Percentiles rank a stretch among this genome's conserved stretches.
phyloP scores from a whole-genome alignment of 1,284 basidiomycete genomes.

The Gymnopus androsaceus region DNA sequence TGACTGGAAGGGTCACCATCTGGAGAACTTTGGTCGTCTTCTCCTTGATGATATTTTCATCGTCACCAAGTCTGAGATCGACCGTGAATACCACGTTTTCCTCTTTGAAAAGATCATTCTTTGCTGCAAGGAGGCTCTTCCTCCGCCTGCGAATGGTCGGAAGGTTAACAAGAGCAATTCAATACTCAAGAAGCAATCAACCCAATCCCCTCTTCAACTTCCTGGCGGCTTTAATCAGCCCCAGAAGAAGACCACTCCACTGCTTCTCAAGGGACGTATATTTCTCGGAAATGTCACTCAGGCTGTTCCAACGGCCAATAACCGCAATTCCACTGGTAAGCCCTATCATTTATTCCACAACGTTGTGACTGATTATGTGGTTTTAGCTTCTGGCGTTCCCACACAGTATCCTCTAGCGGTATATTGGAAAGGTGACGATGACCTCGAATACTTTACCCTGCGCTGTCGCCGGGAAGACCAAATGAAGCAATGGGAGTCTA shows the following conservation, averaged over 20 bases:
- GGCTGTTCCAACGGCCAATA: slow-evolving; percentile 53
- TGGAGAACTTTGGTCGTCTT: slow-evolving; percentile 91
- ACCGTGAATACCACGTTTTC: slow-evolving; percentile 98
- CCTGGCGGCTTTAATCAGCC: slow-evolving; percentile 52
- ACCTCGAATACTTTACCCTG: slow-evolving; percentile 91
- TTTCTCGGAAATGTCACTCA: slow-evolving; percentile 96
- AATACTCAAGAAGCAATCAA: slow-evolving; percentile 72
- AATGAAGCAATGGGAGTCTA: slow-evolving; percentile 88
- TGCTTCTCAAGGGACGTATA: slow-evolving; percentile 95
- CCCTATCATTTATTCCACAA: slow-evolving; percentile 21
- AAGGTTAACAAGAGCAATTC: slow-evolving; percentile 75
- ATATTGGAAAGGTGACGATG: slow-evolving; percentile 93
- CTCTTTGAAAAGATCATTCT: slow-evolving; percentile 98
- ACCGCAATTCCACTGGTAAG: slow-evolving; percentile 64
- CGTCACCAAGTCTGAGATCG: slow-evolving; percentile 95
- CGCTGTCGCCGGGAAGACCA: slow-evolving; percentile 93
- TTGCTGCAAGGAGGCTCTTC: slow-evolving; percentile 89
- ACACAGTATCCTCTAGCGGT: slow-evolving; percentile 76
- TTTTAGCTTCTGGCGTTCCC: slow-evolving; percentile 43
- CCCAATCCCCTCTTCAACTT: slow-evolving; percentile 43
- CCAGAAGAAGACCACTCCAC: slow-evolving; percentile 75
- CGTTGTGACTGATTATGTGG: slow-evolving; percentile 10
- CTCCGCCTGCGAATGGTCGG: slow-evolving; percentile 51
- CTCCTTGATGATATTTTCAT: slow-evolving; percentile 94
- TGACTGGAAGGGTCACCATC: slow-evolving; percentile 99